phyloP scores from a whole-genome alignment of 805 yeast genomes.

The Pichia membranifaciens region DNA sequence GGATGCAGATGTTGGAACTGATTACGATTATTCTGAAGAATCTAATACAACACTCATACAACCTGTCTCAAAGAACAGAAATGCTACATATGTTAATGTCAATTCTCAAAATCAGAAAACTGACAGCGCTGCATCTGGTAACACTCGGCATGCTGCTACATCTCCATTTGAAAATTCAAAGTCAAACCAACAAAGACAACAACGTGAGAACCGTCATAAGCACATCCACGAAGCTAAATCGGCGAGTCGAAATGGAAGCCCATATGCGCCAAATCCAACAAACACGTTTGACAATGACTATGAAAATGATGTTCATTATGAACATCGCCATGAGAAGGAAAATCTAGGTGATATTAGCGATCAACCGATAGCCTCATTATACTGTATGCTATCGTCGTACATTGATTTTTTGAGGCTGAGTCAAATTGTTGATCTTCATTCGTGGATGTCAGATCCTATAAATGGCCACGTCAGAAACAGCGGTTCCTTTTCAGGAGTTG shows the following conservation, averaged over 20 bases:
- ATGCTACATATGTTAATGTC: no score
- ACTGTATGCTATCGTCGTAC: constrained; percentile 28
- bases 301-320: neutral
- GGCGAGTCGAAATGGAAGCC: neutral
- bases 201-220: no score
- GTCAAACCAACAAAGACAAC: no score
- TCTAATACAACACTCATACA: no score
- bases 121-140: no score
- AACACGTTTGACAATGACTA: neutral
- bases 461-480: constrained; percentile 6
- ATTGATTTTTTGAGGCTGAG: constrained; percentile 23
- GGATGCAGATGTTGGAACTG: no score
- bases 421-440: constrained; percentile 13
- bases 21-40: no score
- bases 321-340: constrained; percentile 1
- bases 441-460: constrained; percentile 14
- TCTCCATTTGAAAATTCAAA: no score
- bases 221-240: neutral
- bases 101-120: no score
- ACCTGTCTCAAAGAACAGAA: no score
- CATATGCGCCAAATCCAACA: neutral
- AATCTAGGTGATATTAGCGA: constrained; percentile 20
- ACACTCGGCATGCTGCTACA: no score
- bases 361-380: constrained; percentile 25
- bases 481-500: neutral